Evolutionary conservation across 2,329 filamentous ascomycete genomes (phyloP), one percentile per base, ranked within the genome.

Genomic region (Claviceps sp.): DNA sequence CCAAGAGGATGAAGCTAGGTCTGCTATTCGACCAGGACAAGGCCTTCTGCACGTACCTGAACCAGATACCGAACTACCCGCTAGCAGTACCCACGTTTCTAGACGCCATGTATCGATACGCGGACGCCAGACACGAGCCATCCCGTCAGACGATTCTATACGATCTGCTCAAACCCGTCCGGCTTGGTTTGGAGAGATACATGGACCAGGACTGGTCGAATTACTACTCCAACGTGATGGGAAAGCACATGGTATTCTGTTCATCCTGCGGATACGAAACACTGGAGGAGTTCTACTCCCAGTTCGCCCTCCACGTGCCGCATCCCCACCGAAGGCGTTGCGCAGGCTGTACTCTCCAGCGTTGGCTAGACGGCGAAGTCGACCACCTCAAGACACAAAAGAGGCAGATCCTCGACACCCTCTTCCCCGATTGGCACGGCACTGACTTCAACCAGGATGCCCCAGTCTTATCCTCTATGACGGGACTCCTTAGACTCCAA

Each of bases 261-360:
- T 60, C 56, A 0, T 68, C 64, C 1, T 70, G 67, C 18, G 67
- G 67, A 1, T 63, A 66, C 48, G 58, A 64, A 24, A 61, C 61
- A 36, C 52, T 64, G 1, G 30, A 57, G n/a, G 62, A 67, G 4
- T 65, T 70, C 26, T 70, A 63, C 46, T 51, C 54, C 0, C 22
- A 36, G 2, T 7, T 43, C 0, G 47, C 38, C 9, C 54, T 56
- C 2, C 4, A 13, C 1, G 7, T 38, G 9, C 54, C 3, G 14
- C 44, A 20, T 2, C 59, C 58, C 1, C 52, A 60, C 3, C 16
- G 13, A 1, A 58, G 61, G 6, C 18, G 58, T 1, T 70, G 67
- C 38, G 52, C 62, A 2, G 67, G 57, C 2, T 70, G 67, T 42
- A 46, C 18, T 0, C 50, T 70, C 1, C 65, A 62, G 30, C 1